These are phyloP conservation scores for Cladosporium sp. DNA, from an alignment of 2,329 filamentous ascomycete species.

Conservation along the genomic window DNA sequence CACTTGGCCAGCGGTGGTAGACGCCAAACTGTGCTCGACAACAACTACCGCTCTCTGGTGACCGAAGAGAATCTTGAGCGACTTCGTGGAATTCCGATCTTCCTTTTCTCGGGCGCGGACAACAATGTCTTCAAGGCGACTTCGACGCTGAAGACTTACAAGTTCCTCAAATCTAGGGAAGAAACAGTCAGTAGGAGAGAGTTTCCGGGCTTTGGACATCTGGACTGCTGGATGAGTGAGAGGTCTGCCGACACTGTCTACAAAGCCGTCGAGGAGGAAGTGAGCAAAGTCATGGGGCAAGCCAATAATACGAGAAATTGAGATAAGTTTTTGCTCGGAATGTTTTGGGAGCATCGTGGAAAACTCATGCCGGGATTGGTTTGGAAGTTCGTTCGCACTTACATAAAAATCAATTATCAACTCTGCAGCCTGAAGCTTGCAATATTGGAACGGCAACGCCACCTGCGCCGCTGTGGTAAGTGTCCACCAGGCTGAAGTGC, in stretches of 20 bases:
- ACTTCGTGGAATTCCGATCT: background rate
- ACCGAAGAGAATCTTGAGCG: constrained; percentile 1
- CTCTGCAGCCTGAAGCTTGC: background rate
- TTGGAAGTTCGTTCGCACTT: background rate
- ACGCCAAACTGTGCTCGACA: background rate
- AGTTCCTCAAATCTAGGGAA: constrained; percentile 24
- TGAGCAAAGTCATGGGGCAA: background rate
- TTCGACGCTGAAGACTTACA: constrained; percentile 29
- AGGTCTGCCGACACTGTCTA: constrained; percentile 20
- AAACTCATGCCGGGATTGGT: background rate
- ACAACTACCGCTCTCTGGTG: background rate
- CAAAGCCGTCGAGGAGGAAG: background rate
- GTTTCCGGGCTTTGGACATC: constrained; percentile 33
- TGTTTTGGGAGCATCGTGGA: background rate
- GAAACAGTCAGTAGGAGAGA: constrained; percentile 30
- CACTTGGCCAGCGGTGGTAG: constrained; percentile 60
- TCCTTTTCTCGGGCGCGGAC: background rate
- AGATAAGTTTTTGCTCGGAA: background rate
- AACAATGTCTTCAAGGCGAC: background rate
- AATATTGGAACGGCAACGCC: background rate
- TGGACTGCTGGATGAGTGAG: constrained; percentile 34
- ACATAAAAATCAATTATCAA: background rate
- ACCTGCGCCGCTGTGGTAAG: rapidly evolving
- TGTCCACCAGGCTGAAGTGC: background rate
- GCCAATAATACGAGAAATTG: too few relatives aligned